Evolutionary conservation across 495 filamentous ascomycete genomes (phyloP).

Genomic region (Patellaria atrata): DNA sequence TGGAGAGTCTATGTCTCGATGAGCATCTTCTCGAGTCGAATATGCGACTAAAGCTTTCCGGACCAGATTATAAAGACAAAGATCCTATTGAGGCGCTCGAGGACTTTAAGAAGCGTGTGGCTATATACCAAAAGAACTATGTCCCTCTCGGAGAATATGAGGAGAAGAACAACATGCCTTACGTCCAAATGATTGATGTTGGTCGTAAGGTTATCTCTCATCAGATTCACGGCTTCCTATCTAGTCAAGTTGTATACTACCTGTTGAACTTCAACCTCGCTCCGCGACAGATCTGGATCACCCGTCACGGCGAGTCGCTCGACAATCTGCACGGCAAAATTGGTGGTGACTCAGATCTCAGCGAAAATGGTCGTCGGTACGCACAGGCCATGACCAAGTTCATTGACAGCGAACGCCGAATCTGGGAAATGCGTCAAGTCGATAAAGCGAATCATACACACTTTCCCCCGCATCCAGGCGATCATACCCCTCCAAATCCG

Average conservation of each 20-base stretch:
- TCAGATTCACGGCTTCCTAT: constrained; percentile 80
- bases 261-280: constrained; percentile 92
- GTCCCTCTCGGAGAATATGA: constrained; percentile 83
- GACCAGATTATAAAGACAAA: constrained; percentile 88
- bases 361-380: constrained; percentile 57
- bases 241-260: constrained; percentile 81
- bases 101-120: constrained; percentile 90
- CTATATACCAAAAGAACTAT: constrained; percentile 84
- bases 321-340: constrained; percentile 72
- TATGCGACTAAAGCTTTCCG: constrained; percentile 94
- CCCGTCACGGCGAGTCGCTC: constrained; percentile 71
- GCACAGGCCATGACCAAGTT: constrained; percentile 60
- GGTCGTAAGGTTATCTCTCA: constrained; percentile 85
- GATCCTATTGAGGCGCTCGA: constrained; percentile 68
- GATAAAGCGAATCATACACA: constrained; percentile 52
- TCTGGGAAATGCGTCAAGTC: constrained; percentile 65
- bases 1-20: constrained; percentile 87
- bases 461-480: constrained; percentile 74
- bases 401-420: constrained; percentile 54
- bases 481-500: constrained; percentile 88
- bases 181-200: constrained; percentile 95
- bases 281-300: constrained; percentile 95
- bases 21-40: constrained; percentile 77
- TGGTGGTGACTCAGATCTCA: constrained; percentile 73
- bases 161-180: constrained; percentile 76